Conservation (phyloP, 768 basidiomycete species). For the Suillus hirtellus region DNA sequence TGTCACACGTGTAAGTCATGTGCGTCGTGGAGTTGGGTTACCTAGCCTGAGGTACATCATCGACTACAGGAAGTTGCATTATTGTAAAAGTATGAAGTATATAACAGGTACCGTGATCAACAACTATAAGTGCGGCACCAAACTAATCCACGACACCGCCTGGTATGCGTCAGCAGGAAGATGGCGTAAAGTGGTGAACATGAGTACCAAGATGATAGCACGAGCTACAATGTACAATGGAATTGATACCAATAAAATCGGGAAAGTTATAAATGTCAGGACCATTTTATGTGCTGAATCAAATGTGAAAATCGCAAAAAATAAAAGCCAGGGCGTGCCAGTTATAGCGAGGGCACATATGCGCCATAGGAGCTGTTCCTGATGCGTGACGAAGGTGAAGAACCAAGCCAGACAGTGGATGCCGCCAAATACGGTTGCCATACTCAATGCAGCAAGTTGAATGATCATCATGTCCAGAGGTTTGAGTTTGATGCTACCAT, state of each 20-base stretch:
- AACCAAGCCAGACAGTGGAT: slow-evolving; percentile 30
- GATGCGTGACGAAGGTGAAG: slow-evolving; percentile 18
- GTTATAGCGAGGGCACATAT: slow-evolving; percentile 15
- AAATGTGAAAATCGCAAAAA: too few species aligned
- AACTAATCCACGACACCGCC: neutral
- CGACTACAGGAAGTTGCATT: too few species aligned
- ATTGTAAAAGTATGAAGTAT: too few species aligned
- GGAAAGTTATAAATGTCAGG: too few species aligned
- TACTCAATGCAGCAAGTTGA: neutral
- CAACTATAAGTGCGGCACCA: neutral
- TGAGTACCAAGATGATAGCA: neutral
- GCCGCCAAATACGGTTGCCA: slow-evolving; percentile 25
- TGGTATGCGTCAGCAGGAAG: neutral
- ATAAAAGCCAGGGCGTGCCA: neutral
- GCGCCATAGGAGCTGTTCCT: slow-evolving; percentile 24
- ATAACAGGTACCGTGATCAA: neutral
- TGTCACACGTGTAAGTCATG: too few species aligned
- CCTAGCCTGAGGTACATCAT: too few species aligned
- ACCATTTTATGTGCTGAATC: too few species aligned
- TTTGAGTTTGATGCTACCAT: neutral
- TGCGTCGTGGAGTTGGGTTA: too few species aligned
- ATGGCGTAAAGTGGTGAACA: neutral
- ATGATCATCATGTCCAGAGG: rapidly evolving
- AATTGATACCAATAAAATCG: too few species aligned
- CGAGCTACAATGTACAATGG: neutral